Evolutionary conservation across 495 filamentous ascomycete genomes (phyloP).

Genomic region (Hypoxylon cercidicola): DNA sequence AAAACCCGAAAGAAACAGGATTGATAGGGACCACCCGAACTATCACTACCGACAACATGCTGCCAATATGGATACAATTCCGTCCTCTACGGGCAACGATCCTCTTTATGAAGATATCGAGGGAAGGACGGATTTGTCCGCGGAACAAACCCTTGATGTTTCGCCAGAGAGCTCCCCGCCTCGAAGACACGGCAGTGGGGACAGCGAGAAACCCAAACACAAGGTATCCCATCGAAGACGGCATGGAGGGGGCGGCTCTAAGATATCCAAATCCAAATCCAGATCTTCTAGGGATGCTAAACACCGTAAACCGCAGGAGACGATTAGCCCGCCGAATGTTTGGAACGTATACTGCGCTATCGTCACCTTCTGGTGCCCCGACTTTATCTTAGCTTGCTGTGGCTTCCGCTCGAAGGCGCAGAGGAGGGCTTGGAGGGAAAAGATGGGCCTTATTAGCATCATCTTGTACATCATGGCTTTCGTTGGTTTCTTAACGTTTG

Average conservation of each 20-base stretch:
- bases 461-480: conserved; percentile 87
- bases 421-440: conserved; percentile 96
- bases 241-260: conserved; percentile 42
- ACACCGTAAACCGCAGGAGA: conserved; percentile 69
- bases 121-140: conserved; percentile 57
- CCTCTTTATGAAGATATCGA: conserved; percentile 78
- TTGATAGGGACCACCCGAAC: conserved; percentile 86
- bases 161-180: conserved; percentile 53
- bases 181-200: conserved; percentile 43
- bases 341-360: conserved; percentile 97
- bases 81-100: conserved; percentile 92
- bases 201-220: conserved; percentile 52
- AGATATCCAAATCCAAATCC: conserved; percentile 56
- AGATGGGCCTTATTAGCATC: conserved; percentile 96
- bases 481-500: conserved; percentile 97
- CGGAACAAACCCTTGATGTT: conserved; percentile 58
- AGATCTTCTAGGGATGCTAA: conserved; percentile 71
- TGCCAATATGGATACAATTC: conserved; percentile 85
- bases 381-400: conserved; percentile 82
- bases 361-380: conserved; percentile 94
- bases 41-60: conserved; percentile 94
- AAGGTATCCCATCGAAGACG: conserved; percentile 42
- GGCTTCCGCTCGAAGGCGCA: conserved; percentile 90
- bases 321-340: conserved; percentile 80
- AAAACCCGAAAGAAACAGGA: conserved; percentile 84